phyloP scores from a whole-genome alignment of 1,284 basidiomycete genomes.

The Rhizopogon hawkerae region DNA sequence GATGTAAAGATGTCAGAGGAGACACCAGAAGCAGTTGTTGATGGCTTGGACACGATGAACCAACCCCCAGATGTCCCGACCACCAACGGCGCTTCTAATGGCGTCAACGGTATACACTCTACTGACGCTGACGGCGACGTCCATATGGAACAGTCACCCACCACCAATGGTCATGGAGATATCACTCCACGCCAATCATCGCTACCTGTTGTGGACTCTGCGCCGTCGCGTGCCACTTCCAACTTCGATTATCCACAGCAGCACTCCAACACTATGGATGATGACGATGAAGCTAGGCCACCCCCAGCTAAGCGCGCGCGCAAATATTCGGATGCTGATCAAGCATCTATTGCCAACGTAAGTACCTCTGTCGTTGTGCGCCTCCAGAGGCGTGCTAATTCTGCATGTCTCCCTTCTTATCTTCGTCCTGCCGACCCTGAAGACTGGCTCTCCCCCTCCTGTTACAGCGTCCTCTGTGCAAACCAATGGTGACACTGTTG shows the following conservation, averaged over 20 bases:
- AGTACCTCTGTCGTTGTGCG: constrained; percentile 38
- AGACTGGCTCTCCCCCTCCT: constrained; percentile 67
- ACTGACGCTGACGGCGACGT: constrained; percentile 35
- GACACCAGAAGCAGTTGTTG: constrained; percentile 18
- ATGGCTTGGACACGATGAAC: constrained; percentile 15
- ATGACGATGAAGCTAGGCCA: constrained; percentile 50
- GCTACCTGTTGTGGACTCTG: constrained; percentile 34
- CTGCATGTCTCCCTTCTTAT: constrained; percentile 17
- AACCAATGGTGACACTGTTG: constrained; percentile 26
- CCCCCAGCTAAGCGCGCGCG: constrained; percentile 64
- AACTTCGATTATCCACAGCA: constrained; percentile 19
- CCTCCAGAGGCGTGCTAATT: constrained; percentile 50
- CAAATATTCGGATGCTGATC: constrained; percentile 46
- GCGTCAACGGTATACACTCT: constrained; percentile 20
- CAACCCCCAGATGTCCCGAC: constrained; percentile 11
- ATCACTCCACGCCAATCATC: constrained; percentile 11
- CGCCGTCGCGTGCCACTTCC: constrained; percentile 37
- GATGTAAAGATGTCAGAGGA: constrained; percentile 47
- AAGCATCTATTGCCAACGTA: constrained; percentile 54
- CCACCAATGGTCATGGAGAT: constrained; percentile 29
- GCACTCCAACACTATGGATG: constrained; percentile 15
- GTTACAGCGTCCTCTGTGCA: constrained; percentile 34
- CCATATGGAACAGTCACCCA: constrained; percentile 37
- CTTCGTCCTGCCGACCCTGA: constrained; percentile 27
- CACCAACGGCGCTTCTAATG: constrained; percentile 10